These are phyloP conservation scores for Ramalina intermedia DNA, from an alignment of 495 filamentous ascomycete genomes.

Conservation along the genomic window DNA sequence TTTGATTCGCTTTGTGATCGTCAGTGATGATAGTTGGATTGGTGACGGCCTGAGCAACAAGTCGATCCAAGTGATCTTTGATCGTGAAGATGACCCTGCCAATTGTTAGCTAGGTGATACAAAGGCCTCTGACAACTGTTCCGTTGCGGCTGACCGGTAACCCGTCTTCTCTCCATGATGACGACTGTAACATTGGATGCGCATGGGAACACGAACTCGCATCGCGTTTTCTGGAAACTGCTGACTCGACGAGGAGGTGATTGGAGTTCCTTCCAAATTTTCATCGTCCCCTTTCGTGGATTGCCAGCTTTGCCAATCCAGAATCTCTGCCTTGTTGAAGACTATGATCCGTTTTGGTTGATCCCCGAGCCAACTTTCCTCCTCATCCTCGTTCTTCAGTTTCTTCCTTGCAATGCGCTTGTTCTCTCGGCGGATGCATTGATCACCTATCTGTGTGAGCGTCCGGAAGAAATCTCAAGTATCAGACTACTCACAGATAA, in stretches of 20 bases:
- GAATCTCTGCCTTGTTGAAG: conserved; percentile 85
- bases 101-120: neutral
- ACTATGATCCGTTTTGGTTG: conserved; percentile 73
- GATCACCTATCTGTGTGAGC: neutral
- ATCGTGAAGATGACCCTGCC: conserved; percentile 76
- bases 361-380: conserved; percentile 59
- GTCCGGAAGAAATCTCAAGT: neutral
- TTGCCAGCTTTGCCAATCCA: conserved; percentile 60
- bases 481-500: conserved; percentile 50
- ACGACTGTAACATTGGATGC: conserved; percentile 94
- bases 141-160: conserved; percentile 20
- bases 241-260: conserved; percentile 1
- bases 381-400: conserved; percentile 72
- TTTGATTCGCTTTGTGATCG: conserved; percentile 72
- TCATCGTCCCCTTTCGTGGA: conserved; percentile 12
- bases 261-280: conserved; percentile 16
- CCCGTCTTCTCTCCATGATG: conserved; percentile 86
- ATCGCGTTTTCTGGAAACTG: conserved; percentile 44
- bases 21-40: conserved; percentile 88
- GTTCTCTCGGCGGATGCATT: conserved; percentile 61
- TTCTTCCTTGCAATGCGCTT: conserved; percentile 87
- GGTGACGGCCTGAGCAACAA: conserved; percentile 75
- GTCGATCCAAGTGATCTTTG: conserved; percentile 56
- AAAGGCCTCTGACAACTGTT: neutral
- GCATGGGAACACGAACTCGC: conserved; percentile 74